phyloP scores from a whole-genome alignment of 75 land plant species.

The Gnetum montanum region DNA sequence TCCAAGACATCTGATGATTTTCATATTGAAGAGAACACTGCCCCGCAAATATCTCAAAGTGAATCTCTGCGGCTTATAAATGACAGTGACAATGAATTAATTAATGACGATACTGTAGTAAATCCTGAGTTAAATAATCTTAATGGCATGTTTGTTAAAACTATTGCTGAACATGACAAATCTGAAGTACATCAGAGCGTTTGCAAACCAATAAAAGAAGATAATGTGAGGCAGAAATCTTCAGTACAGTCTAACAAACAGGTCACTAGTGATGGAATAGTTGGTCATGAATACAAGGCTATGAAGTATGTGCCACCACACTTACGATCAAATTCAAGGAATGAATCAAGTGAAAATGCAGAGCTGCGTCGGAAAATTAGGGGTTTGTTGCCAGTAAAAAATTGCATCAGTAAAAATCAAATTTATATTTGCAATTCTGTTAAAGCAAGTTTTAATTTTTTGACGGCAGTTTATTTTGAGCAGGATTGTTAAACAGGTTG shows the following conservation, averaged over 20 bases:
- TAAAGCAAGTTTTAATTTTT: neutral
- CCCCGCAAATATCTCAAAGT: no score
- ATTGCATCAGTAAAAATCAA: neutral
- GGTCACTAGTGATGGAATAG: no score
- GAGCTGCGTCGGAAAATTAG: conserved; percentile 57
- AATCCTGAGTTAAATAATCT: no score
- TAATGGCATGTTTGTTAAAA: no score
- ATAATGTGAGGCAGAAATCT: no score
- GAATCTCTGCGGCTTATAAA: no score
- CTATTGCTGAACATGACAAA: neutral
- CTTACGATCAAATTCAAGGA: conserved; percentile 23
- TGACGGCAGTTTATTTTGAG: neutral
- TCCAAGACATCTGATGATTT: no score
- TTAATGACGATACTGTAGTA: no score
- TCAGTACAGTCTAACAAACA: no score
- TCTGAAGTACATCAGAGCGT: conserved; percentile 2
- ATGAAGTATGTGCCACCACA: conserved; percentile 82
- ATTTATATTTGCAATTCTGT: neutral
- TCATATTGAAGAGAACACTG: no score
- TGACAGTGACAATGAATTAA: no score
- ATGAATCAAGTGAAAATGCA: conserved; percentile 41
- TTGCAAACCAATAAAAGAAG: neutral
- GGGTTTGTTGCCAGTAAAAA: conserved; percentile 31
- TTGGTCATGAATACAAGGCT: no score
- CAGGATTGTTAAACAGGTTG: conserved; percentile 83